Base-by-base conservation (phyloP, 1,284 basidiomycete species). In the Cyathus olla region DNA sequence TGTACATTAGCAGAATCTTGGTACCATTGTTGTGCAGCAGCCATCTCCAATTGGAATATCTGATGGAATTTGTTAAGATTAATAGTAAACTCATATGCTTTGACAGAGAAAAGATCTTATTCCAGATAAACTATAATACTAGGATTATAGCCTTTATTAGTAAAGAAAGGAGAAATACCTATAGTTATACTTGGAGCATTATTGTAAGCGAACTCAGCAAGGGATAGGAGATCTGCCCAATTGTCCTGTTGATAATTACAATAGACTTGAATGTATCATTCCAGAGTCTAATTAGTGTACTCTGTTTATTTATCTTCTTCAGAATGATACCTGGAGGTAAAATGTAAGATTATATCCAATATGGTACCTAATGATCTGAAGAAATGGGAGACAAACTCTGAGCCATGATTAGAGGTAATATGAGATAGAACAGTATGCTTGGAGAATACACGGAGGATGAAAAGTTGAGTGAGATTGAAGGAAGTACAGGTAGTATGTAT, bases 261-360 rank as follows among this genome's bases (percentile, higher is more conserved):
- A 60, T 76, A 81, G 8, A 73, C 60, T 2, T 70, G 65, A 6
- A 82, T 65, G 61, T 77, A 80, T 17, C 76, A 72, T 63, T 84
- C 77, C 0, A 85, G 44, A 1, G 66, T 67, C 60, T 83, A 80
- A 62, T 86, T 85, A 15, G 76, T 62, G 0, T 69, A 55, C 66
- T 87, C 79, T 0, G 81, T 81, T 53, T 84, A 79, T 0, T 84
- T 80, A 58, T 87, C 78, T 0, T 79, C 75, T 60, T 85, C 71
- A 0, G 82, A 82, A 60, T 85, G 80, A 49, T 76, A 80, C 0
- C 74, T 73, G 0, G 68, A 68, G 10, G 64, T 62, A 4, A 62
- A 51, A 28, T 69, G 57, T 27, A 65, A 31, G 9, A 65, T 35
- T 11, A 74, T 70, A 3, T 63, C 31, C 1, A 63, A 57, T 1